Evolutionary conservation across 2,329 filamentous ascomycete species (phyloP).

Genomic region (Clarireedia homoeocarpa): DNA sequence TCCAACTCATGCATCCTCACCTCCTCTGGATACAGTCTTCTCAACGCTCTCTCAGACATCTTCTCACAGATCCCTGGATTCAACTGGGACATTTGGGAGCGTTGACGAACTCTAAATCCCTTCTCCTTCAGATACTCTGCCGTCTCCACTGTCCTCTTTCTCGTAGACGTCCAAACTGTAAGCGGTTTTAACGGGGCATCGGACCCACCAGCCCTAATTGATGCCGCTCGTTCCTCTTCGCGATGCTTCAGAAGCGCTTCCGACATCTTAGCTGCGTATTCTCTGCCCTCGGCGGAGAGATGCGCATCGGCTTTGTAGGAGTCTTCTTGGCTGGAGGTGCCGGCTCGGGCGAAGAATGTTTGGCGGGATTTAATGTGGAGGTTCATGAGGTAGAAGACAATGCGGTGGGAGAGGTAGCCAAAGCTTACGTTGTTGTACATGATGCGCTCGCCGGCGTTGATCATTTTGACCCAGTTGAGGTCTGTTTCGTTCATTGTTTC

Average conservation of each 20-base stretch:
- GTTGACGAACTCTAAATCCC: constrained; percentile 81
- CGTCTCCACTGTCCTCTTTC: constrained; percentile 84
- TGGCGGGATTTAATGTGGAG: constrained; percentile 92
- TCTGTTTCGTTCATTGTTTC: constrained; percentile 94
- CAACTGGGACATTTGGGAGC: constrained; percentile 94
- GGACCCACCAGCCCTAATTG: constrained; percentile 60
- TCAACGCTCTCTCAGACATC: constrained; percentile 76
- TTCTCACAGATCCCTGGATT: constrained; percentile 96
- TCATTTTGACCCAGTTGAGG: constrained; percentile 98
- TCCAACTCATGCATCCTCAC: constrained; percentile 88
- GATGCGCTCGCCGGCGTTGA: constrained; percentile 88
- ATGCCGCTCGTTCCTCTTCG: constrained; percentile 66
- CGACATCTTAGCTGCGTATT: constrained; percentile 80
- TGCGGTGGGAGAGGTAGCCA: constrained; percentile 91
- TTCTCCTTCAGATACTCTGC: constrained; percentile 69
- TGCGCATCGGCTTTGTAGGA: constrained; percentile 87
- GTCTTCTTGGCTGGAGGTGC: constrained; percentile 78
- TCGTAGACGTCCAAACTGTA: constrained; percentile 90
- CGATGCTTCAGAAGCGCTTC: constrained; percentile 77
- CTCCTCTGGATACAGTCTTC: constrained; percentile 79
- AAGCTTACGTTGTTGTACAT: constrained; percentile 97
- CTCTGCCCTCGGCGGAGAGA: constrained; percentile 69
- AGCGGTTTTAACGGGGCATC: constrained; percentile 68
- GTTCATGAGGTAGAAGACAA: constrained; percentile 97
- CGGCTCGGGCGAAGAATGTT: constrained; percentile 87